Evolutionary conservation across 306 rosid species (phyloP).

Genomic region (Ormosia semicastrata): DNA sequence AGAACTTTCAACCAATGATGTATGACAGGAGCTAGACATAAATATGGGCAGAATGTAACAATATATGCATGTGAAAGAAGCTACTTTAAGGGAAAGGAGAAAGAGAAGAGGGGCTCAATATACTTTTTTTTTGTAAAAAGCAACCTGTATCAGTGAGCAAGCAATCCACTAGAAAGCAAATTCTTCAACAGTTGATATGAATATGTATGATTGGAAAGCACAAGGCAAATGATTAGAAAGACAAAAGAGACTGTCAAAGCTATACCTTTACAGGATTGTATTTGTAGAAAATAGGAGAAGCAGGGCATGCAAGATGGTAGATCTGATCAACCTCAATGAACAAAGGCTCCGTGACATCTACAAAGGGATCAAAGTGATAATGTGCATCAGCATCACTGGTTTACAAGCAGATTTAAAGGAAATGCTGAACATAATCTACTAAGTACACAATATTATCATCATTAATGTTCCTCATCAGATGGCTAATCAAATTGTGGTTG

Average conservation of each 20-base stretch:
- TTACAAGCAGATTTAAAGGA: background rate
- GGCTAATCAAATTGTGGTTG: background rate
- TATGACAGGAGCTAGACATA: background rate
- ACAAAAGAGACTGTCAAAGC: background rate
- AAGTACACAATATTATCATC: background rate
- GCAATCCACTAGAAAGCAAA: background rate
- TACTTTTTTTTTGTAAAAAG: background rate
- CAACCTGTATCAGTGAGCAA: background rate
- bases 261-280: slow-evolving; percentile 80
- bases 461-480: background rate
- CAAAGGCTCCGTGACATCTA: slow-evolving; percentile 77
- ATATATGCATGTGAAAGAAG: background rate
- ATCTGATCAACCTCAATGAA: slow-evolving; percentile 74
- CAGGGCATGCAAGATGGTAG: slow-evolving; percentile 87
- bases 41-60: background rate
- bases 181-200: slow-evolving; percentile 1
- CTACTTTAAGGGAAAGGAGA: background rate
- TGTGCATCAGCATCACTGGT: background rate
- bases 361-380: background rate
- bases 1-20: slow-evolving; percentile 2
- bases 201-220: background rate
- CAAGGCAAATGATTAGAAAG: background rate
- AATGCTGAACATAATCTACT: background rate
- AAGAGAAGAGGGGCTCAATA: background rate
- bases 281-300: slow-evolving; percentile 83